Evolutionary conservation across 1,284 basidiomycete species (phyloP), one percentile per base, ranked within the genome.

Genomic region (Trichosporon inkin): DNA sequence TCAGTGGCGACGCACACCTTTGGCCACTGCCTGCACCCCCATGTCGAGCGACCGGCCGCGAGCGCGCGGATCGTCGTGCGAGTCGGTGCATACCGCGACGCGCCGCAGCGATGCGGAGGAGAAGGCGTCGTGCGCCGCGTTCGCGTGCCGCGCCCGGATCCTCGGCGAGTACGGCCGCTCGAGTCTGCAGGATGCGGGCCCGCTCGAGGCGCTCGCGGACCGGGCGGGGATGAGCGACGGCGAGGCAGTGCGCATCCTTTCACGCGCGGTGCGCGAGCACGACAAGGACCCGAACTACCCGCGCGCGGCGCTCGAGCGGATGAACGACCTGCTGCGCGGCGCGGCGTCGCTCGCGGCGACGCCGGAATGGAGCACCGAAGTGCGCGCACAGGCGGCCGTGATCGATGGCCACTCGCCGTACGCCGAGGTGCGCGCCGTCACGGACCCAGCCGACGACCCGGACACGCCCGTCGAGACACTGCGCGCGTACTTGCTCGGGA

Each of bases 361-460:
- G 8, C 44, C 44, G 35, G 58, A 63, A 17, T 63, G 62, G 62
- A 36, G 34, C 4, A 55, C 35, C 55, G 28, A 38, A 11, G 39
- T 44, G 3, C 51, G 32, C 51, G 35, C 39, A 14, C 17, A 28
- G 17, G 55, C 55, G 11, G 57, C 35, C 7, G 10, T 44, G 17
- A 58, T 57, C 34, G 10, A 28, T 32, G 44, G 32, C 40, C 47
- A 49, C 37, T 61, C 58, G 40, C 58, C 58, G 19, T 63, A 63
- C 58, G 39, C 62, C 52, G 62, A 63, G 35, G 62, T 63, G 13
- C 58, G 62, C n/a, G 28, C 62, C 5, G 62, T 63, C 13, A 56
- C 53, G 4, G 44, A 57, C 7, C 58, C 62, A 0, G 57, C 52
- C 47, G 62, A 63, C 38, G 58, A 61, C 44, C 19, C 52, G 16